phyloP scores from a whole-genome alignment of 2,329 filamentous ascomycete species.

The Xylaria polymorpha region DNA sequence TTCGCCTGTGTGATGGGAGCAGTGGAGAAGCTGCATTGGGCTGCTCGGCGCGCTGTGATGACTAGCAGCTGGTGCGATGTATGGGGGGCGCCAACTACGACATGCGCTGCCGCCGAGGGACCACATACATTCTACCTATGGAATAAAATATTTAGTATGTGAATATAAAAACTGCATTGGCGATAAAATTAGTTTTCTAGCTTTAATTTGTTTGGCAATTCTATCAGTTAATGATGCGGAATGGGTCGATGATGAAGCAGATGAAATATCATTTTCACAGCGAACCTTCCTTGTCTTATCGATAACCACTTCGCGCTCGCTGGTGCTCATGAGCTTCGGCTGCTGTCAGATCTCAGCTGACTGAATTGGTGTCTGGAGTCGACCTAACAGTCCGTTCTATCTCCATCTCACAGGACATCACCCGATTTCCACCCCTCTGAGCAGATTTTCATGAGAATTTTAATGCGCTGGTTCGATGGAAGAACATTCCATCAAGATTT shows the following conservation, averaged over 20 bases:
- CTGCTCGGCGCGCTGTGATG: slow-evolving; percentile 25
- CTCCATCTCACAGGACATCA: not conserved
- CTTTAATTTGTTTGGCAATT: not conserved
- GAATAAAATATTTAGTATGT: not conserved
- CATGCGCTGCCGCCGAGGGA: slow-evolving; percentile 34
- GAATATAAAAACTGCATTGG: not conserved
- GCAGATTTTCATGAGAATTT: not conserved
- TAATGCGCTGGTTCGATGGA: slow-evolving; percentile 55
- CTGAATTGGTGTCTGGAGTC: not conserved
- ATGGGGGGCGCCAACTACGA: slow-evolving; percentile 41
- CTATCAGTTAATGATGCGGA: not conserved
- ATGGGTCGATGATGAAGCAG: no score
- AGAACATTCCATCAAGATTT: slow-evolving; percentile 61
- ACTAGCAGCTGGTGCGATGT: slow-evolving; percentile 32
- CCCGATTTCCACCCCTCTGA: not conserved
- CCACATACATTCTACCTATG: slow-evolving; percentile 43
- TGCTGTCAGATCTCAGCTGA: slow-evolving; percentile 1
- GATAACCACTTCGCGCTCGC: slow-evolving; percentile 38
- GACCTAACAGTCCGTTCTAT: not conserved
- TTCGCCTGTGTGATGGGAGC: slow-evolving; percentile 26
- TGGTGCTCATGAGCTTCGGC: not conserved
- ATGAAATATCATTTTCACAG: not conserved
- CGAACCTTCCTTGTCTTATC: slow-evolving; percentile 45
- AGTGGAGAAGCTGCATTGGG: slow-evolving; percentile 43
- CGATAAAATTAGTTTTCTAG: not conserved